A percentile compares a stretch with the other conserved stretches of the same genome.
phyloP scores from a whole-genome alignment of 139 green algal genomes.

The Limnomonas spitsbergensis region DNA sequence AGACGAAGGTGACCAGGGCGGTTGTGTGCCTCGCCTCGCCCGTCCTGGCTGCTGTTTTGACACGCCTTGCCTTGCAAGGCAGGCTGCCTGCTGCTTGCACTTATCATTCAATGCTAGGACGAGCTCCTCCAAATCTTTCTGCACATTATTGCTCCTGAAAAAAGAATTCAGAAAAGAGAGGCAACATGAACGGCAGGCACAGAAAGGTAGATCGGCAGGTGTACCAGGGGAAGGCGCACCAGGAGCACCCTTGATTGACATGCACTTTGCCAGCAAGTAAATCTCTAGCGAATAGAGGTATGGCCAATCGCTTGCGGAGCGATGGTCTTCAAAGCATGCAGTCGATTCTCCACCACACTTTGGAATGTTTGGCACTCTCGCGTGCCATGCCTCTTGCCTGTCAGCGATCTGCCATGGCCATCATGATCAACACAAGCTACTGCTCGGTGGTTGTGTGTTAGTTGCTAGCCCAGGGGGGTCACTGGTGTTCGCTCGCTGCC shows the following conservation, averaged over 20 bases:
- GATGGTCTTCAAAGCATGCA: background rate
- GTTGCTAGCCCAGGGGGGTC: no score
- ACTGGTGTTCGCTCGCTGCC: no score
- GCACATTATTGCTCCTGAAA: background rate
- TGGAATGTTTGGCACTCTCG: no score
- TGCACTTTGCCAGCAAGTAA: background rate
- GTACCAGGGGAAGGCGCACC: background rate
- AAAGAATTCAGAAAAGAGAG: background rate
- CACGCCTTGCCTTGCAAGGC: background rate
- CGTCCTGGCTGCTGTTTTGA: background rate
- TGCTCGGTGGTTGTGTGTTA: no score
- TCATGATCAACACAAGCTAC: no score
- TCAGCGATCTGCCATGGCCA: no score
- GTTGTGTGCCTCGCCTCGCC: background rate
- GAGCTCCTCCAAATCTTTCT: slow-evolving; percentile 1
- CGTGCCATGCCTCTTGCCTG: no score
- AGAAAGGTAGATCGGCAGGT: background rate
- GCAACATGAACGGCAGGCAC: background rate
- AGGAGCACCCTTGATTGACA: background rate
- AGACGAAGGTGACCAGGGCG: background rate
- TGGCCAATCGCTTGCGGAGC: background rate
- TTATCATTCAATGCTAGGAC: background rate
- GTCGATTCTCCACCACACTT: no score
- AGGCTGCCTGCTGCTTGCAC: background rate
- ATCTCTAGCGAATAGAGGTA: background rate